Percentiles rank a stretch among this genome's conserved stretches.
Conservation (phyloP, 2,329 filamentous ascomycete species). For the Chaetomiaceae sp. region DNA sequence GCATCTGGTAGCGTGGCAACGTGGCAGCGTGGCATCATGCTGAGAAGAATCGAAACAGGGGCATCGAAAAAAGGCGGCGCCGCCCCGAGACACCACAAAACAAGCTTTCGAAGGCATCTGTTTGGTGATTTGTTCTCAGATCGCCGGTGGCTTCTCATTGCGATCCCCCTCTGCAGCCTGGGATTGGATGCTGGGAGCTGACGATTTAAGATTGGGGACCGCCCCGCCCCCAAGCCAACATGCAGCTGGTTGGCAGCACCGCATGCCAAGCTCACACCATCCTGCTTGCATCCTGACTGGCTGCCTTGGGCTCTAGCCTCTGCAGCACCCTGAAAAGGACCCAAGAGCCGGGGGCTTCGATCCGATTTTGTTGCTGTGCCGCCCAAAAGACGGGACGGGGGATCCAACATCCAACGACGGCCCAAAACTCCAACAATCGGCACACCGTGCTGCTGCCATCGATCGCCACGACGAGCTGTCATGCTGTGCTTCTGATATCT, state of each 20-base stretch:
- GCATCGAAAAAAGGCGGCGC: not conserved
- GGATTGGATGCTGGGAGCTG: conserved; percentile 3
- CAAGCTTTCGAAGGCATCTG: not conserved
- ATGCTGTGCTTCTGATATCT: conserved; percentile 2
- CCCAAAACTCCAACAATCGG: not conserved
- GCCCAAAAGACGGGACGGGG: not conserved
- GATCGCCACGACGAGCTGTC: not conserved
- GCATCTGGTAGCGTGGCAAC: too few species aligned
- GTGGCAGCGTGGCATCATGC: too few species aligned
- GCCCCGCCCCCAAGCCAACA: not conserved
- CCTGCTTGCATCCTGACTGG: not conserved
- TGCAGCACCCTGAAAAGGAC: too few species aligned
- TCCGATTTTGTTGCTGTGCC: too few species aligned
- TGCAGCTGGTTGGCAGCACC: not conserved
- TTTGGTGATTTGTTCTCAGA: conserved; percentile 1
- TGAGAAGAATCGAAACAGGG: too few species aligned
- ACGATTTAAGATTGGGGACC: conserved; percentile 6
- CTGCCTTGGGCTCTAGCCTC: too few species aligned
- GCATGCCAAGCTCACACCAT: not conserved
- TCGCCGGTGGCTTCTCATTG: conserved; percentile 3
- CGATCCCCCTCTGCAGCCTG: not conserved
- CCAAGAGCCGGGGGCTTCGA: too few species aligned
- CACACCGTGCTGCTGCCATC: not conserved
- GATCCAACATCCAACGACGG: not conserved
- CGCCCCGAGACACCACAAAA: conserved; percentile 2